Percentiles rank a stretch among this genome's conserved stretches.
These are phyloP conservation scores for Nemania sp. DNA, from an alignment of 2,329 filamentous ascomycete genomes.

Conservation along the genomic window DNA sequence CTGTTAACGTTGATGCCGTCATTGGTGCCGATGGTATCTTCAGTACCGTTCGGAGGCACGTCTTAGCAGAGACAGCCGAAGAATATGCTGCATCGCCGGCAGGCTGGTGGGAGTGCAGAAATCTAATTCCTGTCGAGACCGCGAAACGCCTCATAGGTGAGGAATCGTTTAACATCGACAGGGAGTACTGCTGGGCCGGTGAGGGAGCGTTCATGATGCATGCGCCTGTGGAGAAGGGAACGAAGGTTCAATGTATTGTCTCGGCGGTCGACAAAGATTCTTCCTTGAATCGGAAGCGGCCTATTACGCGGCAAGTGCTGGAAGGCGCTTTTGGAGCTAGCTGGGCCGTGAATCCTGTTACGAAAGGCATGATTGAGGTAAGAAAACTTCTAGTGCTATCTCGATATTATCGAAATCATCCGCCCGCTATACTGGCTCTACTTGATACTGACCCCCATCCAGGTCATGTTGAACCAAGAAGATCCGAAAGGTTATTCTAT, in stretches of 20 bases:
- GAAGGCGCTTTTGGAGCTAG: background rate
- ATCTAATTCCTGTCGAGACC: constrained; percentile 3
- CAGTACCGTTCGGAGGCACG: constrained; percentile 21
- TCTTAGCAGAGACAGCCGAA: background rate
- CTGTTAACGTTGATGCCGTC: constrained; percentile 20
- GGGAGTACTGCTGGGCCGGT: constrained; percentile 25
- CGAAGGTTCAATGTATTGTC: constrained; percentile 27
- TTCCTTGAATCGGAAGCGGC: constrained; percentile 11
- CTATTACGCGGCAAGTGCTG: constrained; percentile 10
- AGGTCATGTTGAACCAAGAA: constrained; percentile 20
- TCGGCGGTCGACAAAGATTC: constrained; percentile 16
- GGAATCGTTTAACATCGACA: constrained; percentile 20
- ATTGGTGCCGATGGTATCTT: constrained; percentile 31
- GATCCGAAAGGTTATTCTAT: constrained; percentile 13
- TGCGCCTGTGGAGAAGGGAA: constrained; percentile 23
- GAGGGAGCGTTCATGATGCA: constrained; percentile 25
- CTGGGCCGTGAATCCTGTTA: constrained; percentile 25
- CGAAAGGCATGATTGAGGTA: constrained; percentile 28
- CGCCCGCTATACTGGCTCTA: too few species aligned
- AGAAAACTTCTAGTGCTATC: background rate
- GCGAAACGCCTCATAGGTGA: constrained; percentile 15
- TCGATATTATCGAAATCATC: background rate
- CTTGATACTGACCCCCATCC: background rate
- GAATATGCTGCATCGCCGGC: constrained; percentile 13
- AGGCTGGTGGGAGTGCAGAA: constrained; percentile 20